Base-by-base conservation (phyloP, 1,284 basidiomycete species). In the Phaffia rhodozyma region DNA sequence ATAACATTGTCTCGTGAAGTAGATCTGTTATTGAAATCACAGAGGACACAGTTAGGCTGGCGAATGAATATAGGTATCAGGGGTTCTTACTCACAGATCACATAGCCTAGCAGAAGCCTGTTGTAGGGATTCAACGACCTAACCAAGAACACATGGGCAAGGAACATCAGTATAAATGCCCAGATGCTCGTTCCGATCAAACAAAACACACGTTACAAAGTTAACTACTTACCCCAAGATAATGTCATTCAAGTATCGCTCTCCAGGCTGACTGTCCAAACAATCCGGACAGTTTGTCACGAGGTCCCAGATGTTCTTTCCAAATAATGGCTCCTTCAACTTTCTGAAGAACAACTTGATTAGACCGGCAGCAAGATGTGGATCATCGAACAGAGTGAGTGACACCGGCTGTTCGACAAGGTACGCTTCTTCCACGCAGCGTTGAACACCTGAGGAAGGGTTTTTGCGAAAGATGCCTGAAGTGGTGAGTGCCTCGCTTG, bases 281-380 rank as follows among this genome's bases (percentile, higher is more conserved):
- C 13, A 16, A 16, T 43, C 32, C 7, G 89, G 89, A 74, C 89
- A 91, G 61, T 80, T 78, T 48, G 79, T 79, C 50, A 91, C 84
- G 32, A 79, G 62, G 3, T 82, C 77, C 71, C 91, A 91, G 23
- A 85, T 71, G 13, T 71, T 73, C 70, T 86, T 85, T 0, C 85
- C 80, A 68, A 91, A 87, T 21, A 89, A 75, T 2, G 89, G 86
- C 54, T 82, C 79, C 0, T 86, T 87, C 1, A 91, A 77, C 72
- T 89, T 86, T 34, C 87, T 81, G 23, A 91, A 75, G 71, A 86
- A 91, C 71, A 89, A 88, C 78, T 91, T 91, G 66, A 91, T 76
- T 21, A 91, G 78, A 1, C 90, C 89, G 2, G 89, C 87, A 1
- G 88, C 86, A 1, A 91, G 79, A 74, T 89, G 81, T 3, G 86